Evolutionary conservation across 148 eudicot genomes (phyloP).

Genomic region (Chenopodium suecicum): DNA sequence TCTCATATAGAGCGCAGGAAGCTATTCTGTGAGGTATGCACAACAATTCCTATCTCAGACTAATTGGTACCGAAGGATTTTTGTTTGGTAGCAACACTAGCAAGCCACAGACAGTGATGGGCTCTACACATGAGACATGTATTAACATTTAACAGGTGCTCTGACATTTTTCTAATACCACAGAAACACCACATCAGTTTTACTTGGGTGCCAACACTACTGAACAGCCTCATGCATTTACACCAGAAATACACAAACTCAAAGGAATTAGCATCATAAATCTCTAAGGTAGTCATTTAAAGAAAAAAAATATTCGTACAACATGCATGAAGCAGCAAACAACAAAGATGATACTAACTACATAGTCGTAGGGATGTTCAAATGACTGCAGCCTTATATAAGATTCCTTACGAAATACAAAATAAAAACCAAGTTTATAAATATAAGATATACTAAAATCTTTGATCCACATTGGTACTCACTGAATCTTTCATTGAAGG

Average conservation of each 20-base stretch:
- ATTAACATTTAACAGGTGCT: not conserved
- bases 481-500: constrained; percentile 4
- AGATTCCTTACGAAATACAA: not conserved
- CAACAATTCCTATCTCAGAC: not conserved
- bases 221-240: too few species aligned
- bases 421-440: not conserved
- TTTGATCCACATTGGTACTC: constrained; percentile 6
- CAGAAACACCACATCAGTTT: not conserved
- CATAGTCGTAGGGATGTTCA: not conserved
- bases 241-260: too few species aligned
- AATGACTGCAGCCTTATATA: not conserved
- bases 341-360: not conserved
- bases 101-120: not conserved
- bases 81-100: not conserved
- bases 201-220: too few species aligned
- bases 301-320: not conserved
- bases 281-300: not conserved
- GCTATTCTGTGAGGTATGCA: not conserved
- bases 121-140: not conserved
- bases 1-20: not conserved
- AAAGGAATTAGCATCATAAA: not conserved
- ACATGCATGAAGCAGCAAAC: not conserved
- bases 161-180: not conserved
- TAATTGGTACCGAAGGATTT: not conserved
- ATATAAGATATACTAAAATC: not conserved